Percentiles rank a stretch among this genome's conserved stretches.
Evolutionary conservation across 1,284 basidiomycete species (phyloP).

Genomic region (Chalciporus sp.): DNA sequence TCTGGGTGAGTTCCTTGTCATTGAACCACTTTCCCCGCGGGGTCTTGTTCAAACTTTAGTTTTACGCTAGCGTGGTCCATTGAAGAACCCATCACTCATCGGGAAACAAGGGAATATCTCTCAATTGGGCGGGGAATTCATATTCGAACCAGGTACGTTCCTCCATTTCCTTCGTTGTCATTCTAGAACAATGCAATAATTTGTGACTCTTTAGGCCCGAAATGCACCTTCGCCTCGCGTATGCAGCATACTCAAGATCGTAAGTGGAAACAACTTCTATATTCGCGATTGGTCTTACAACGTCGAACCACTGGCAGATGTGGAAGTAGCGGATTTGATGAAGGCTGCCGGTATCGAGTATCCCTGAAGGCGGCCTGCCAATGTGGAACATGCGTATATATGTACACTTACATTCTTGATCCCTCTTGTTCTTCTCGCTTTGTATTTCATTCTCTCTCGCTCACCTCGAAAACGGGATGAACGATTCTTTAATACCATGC

Average conservation of each 20-base stretch:
- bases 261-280: slow-evolving; percentile 34
- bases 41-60: too few relatives aligned
- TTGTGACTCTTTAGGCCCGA: slow-evolving; percentile 25
- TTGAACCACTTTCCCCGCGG: neutral
- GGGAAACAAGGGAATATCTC: slow-evolving; percentile 62
- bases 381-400: neutral
- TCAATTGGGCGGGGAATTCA: slow-evolving; percentile 65
- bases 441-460: neutral
- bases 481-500: slow-evolving; percentile 48
- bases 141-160: slow-evolving; percentile 55
- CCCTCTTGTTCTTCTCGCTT: neutral
- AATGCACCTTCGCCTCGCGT: slow-evolving; percentile 51
- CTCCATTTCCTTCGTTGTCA: slow-evolving; percentile 1
- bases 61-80: slow-evolving; percentile 39
- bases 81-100: slow-evolving; percentile 48
- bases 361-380: slow-evolving; percentile 3
- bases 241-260: slow-evolving; percentile 69
- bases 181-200: neutral
- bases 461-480: slow-evolving; percentile 39
- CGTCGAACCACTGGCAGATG: slow-evolving; percentile 38
- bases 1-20: slow-evolving; percentile 44
- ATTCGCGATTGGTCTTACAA: neutral
- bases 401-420: neutral
- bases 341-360: slow-evolving; percentile 33
- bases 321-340: slow-evolving; percentile 49